Percentiles rank a stretch among this genome's conserved stretches.
Evolutionary conservation across 164 flowering plant species (phyloP).

Genomic region (Vitis vinifera): DNA sequence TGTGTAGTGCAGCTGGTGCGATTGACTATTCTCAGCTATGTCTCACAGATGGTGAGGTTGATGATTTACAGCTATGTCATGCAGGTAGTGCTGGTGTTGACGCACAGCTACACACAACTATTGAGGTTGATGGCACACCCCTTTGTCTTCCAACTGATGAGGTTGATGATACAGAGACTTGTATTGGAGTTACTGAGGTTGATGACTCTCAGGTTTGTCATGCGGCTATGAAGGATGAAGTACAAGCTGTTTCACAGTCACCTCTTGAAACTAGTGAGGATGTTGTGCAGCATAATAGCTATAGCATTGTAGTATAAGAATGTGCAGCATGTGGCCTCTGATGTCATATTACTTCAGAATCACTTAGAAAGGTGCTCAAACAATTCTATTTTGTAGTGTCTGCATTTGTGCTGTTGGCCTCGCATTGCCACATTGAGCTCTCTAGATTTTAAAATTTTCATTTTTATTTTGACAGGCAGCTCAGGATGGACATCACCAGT

Average conservation of each 20-base stretch:
- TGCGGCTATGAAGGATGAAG: neutral
- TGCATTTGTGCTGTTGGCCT: neutral
- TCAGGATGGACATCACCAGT: neutral
- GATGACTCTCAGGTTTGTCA: neutral
- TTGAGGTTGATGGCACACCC: slow-evolving; percentile 2
- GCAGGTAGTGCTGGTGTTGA: slow-evolving; percentile 8
- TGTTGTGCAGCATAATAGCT: slow-evolving; percentile 26
- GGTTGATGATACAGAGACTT: neutral
- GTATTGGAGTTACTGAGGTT: neutral
- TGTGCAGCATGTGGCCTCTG: too few species aligned
- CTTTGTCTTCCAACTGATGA: slow-evolving; percentile 4
- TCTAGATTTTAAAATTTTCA: neutral
- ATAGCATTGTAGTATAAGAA: slow-evolving; percentile 18
- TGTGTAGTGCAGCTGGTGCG: slow-evolving; percentile 8
- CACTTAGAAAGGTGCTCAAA: too few species aligned
- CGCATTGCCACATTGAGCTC: neutral
- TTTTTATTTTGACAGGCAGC: neutral
- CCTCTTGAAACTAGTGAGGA: slow-evolving; percentile 34
- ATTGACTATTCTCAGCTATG: slow-evolving; percentile 9
- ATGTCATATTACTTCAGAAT: too few species aligned
- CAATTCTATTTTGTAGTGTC: too few species aligned
- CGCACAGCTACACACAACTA: neutral
- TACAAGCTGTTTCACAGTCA: slow-evolving; percentile 21
- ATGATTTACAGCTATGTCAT: slow-evolving; percentile 8
- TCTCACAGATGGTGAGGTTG: slow-evolving; percentile 18